Evolutionary conservation across 2,329 filamentous ascomycete species (phyloP).

Genomic region (Colletotrichum kahawae): DNA sequence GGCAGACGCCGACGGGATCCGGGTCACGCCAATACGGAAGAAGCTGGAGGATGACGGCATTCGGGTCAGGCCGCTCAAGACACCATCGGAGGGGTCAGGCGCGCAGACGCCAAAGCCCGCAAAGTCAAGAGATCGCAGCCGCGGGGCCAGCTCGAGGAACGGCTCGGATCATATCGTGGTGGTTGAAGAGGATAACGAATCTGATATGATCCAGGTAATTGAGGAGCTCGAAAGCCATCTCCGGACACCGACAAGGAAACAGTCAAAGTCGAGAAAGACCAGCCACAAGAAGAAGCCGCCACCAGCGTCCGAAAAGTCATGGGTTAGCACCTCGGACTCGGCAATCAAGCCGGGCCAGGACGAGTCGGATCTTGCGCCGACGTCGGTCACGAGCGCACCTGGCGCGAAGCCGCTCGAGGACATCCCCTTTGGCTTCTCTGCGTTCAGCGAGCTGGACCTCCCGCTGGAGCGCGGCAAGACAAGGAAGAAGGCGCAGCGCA

Average conservation of each 20-base stretch:
- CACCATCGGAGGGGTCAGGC: slow-evolving; percentile 3
- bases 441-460: slow-evolving; percentile 69
- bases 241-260: slow-evolving; percentile 39
- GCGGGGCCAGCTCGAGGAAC: slow-evolving; percentile 27
- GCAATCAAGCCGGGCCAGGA: slow-evolving; percentile 17
- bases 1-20: slow-evolving; percentile 45
- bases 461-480: slow-evolving; percentile 47
- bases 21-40: slow-evolving; percentile 45
- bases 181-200: slow-evolving; percentile 21
- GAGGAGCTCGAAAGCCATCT: slow-evolving; percentile 42
- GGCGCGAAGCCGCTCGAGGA: slow-evolving; percentile 61
- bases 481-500: slow-evolving; percentile 54
- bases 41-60: slow-evolving; percentile 37
- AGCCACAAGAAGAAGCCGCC: slow-evolving; percentile 10
- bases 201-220: slow-evolving; percentile 33
- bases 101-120: slow-evolving; percentile 28
- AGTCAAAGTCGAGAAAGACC: slow-evolving; percentile 9
- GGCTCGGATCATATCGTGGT: slow-evolving; percentile 33
- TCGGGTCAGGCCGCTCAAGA: slow-evolving; percentile 30
- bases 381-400: slow-evolving; percentile 29
- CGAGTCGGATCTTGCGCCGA: slow-evolving; percentile 44
- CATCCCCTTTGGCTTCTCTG: slow-evolving; percentile 68
- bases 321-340: slow-evolving; percentile 30
- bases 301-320: slow-evolving; percentile 28
- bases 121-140: slow-evolving; percentile 14